Percentiles rank a stretch among this genome's conserved stretches.
Evolutionary conservation across 371 early-diverging fungal species (phyloP).

Genomic region (Mortierella sp.): DNA sequence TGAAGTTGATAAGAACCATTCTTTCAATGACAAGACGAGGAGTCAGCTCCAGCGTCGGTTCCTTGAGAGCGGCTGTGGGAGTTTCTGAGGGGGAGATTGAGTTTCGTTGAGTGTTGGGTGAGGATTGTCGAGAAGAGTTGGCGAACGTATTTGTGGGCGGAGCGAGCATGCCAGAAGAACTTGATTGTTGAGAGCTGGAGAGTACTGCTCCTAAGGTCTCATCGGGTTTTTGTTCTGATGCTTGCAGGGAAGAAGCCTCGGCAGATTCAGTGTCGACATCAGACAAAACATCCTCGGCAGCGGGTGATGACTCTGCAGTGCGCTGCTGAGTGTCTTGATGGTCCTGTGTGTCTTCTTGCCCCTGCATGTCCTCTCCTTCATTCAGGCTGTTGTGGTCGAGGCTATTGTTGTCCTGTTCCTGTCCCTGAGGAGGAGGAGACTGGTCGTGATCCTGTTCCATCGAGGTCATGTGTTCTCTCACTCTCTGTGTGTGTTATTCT

Average conservation of each 20-base stretch:
- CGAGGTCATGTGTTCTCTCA: constrained; percentile 1
- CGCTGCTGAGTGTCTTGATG: background rate
- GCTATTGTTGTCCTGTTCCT: background rate
- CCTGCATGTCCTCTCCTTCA: constrained; percentile 2
- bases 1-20: constrained; percentile 96
- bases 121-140: constrained; percentile 25
- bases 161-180: constrained; percentile 11
- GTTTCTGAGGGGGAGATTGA: constrained; percentile 28
- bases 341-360: background rate
- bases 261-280: background rate
- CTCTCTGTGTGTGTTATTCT: background rate
- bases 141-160: constrained; percentile 15
- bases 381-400: background rate
- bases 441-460: constrained; percentile 10
- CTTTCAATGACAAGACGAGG: constrained; percentile 91
- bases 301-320: constrained; percentile 5
- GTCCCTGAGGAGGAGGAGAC: constrained; percentile 10
- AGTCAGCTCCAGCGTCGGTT: constrained; percentile 35
- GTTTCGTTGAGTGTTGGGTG: constrained; percentile 22
- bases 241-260: background rate
- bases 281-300: constrained; percentile 5
- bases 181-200: constrained; percentile 25
- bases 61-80: constrained; percentile 19
- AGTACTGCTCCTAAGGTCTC: background rate
- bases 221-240: background rate